Conservation (phyloP, 2,329 filamentous ascomycete genomes). For the Ilyonectria destructans region DNA sequence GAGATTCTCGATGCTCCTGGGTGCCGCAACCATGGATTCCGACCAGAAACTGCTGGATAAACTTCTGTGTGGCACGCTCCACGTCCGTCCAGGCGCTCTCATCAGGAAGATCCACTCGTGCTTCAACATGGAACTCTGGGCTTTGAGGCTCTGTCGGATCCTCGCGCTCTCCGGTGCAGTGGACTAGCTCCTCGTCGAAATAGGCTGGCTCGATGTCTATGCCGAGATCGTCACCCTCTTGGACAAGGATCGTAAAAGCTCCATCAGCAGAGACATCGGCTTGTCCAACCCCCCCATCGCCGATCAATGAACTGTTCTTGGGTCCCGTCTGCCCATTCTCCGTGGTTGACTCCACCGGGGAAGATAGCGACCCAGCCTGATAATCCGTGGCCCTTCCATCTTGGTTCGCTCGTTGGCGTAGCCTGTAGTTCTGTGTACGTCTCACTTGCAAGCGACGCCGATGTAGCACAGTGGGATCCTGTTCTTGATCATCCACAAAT, state of each 20-base stretch:
- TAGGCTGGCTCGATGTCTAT: neutral
- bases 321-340: conserved; percentile 3
- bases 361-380: too few relatives aligned
- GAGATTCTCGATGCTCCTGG: too few relatives aligned
- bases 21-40: too few relatives aligned
- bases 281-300: conserved; percentile 1
- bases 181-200: neutral
- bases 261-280: neutral
- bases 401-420: too few relatives aligned
- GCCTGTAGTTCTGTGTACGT: too few relatives aligned
- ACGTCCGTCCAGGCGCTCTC: neutral
- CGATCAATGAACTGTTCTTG: neutral
- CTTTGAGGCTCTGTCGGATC: neutral
- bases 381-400: too few relatives aligned
- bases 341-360: too few relatives aligned
- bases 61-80: too few relatives aligned
- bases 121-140: neutral
- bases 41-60: too few relatives aligned
- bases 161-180: neutral
- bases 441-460: too few relatives aligned
- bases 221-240: neutral
- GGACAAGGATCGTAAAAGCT: neutral
- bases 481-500: too few relatives aligned
- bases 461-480: too few relatives aligned
- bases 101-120: neutral